phyloP scores from a whole-genome alignment of 2,329 filamentous ascomycete species.

The Phialophora tarda region DNA sequence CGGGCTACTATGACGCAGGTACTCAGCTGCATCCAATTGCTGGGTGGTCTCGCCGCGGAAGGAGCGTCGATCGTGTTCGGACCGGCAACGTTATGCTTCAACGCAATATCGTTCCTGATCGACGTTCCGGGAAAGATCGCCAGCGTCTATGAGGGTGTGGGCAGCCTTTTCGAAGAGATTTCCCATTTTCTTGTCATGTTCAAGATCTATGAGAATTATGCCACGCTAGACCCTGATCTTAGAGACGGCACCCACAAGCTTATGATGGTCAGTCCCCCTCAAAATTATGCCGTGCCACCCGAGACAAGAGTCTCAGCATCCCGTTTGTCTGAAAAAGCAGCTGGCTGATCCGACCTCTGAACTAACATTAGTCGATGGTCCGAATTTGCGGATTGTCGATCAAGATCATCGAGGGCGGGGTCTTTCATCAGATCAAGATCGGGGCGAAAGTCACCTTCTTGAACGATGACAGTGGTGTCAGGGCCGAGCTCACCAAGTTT shows the following conservation, averaged over 20 bases:
- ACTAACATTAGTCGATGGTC: not conserved
- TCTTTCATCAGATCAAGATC: conserved; percentile 4
- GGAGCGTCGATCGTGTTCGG: conserved; percentile 36
- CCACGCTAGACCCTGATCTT: not conserved
- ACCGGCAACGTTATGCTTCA: conserved; percentile 42
- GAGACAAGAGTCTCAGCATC: not conserved
- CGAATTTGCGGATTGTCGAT: not conserved
- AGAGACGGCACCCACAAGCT: not conserved
- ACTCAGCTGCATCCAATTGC: conserved; percentile 4
- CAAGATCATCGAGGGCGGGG: not conserved
- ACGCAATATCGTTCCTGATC: conserved; percentile 43
- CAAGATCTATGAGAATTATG: conserved; percentile 5
- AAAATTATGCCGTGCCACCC: not conserved
- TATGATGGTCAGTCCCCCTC: not conserved
- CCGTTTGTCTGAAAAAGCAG: not conserved
- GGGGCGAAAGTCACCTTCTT: conserved; percentile 41
- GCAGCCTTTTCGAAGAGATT: conserved; percentile 40
- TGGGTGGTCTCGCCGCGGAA: conserved; percentile 7
- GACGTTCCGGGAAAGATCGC: conserved; percentile 41
- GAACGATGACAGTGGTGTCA: conserved; percentile 42
- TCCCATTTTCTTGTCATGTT: conserved; percentile 36
- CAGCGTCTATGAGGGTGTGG: conserved; percentile 42
- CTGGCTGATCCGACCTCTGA: not conserved
- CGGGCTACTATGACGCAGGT: conserved; percentile 3
- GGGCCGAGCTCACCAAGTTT: conserved; percentile 38